Conservation (phyloP, 495 filamentous ascomycete genomes). For the Penicillium paxilli region DNA sequence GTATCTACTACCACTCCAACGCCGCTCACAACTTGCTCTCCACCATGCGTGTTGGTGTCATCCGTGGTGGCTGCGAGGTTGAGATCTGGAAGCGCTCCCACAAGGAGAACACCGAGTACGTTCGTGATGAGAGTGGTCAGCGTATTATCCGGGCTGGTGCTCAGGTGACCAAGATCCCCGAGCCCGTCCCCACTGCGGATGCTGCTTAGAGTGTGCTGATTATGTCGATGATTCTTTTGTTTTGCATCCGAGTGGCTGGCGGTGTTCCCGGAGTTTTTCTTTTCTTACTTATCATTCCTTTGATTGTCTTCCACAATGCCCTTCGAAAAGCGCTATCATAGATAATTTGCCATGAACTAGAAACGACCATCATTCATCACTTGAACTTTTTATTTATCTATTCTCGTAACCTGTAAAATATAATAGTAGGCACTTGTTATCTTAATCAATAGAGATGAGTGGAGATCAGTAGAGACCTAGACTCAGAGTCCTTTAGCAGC, state of each 20-base stretch:
- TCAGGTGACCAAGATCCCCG: slow-evolving; percentile 80
- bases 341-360: slow-evolving; percentile 32
- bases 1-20: slow-evolving; percentile 97
- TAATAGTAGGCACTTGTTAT: too few species aligned
- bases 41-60: slow-evolving; percentile 94
- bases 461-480: too few species aligned
- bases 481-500: too few species aligned
- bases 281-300: slow-evolving; percentile 10
- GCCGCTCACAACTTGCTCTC: slow-evolving; percentile 96
- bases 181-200: slow-evolving; percentile 48
- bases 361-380: slow-evolving; percentile 24
- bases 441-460: too few species aligned
- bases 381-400: not conserved
- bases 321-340: slow-evolving; percentile 27
- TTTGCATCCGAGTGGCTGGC: slow-evolving; percentile 24
- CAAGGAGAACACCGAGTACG: slow-evolving; percentile 75
- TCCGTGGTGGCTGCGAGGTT: slow-evolving; percentile 94
- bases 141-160: slow-evolving; percentile 86
- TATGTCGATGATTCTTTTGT: slow-evolving; percentile 4
- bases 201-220: slow-evolving; percentile 33
- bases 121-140: slow-evolving; percentile 79
- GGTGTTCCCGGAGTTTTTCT: slow-evolving; percentile 25
- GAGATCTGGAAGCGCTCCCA: slow-evolving; percentile 99
- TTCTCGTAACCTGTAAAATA: not conserved
- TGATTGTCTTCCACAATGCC: slow-evolving; percentile 11